A percentile compares a stretch with the other conserved stretches of the same genome.
These are phyloP conservation scores for Astragalus membranaceus DNA, from an alignment of 306 rosid genomes.

Conservation along the genomic window DNA sequence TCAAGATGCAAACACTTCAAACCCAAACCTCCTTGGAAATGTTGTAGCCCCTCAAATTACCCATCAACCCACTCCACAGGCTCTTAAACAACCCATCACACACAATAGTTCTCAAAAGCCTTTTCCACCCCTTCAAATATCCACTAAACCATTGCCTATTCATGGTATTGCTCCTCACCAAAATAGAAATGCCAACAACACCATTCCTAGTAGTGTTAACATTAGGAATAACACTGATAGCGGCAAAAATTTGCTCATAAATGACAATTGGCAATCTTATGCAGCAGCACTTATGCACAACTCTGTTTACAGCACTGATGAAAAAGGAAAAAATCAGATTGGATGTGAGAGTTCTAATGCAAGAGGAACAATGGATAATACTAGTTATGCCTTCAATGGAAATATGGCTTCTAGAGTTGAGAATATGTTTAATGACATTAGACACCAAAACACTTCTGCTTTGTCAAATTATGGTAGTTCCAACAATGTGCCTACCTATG, in stretches of 20 bases:
- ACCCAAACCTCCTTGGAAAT: background rate
- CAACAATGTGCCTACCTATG: background rate
- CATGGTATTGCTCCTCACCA: background rate
- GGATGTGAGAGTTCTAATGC: background rate
- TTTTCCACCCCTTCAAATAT: background rate
- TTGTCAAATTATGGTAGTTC: background rate
- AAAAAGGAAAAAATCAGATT: background rate
- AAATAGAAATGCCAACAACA: background rate
- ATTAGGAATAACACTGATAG: background rate
- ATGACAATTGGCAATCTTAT: background rate
- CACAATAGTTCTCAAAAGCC: background rate
- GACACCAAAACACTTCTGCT: background rate
- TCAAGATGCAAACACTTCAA: background rate
- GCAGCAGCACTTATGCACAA: slow-evolving; percentile 14
- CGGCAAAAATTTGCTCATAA: background rate
- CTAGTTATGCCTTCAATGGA: background rate
- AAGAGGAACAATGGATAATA: background rate
- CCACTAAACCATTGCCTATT: background rate
- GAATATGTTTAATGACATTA: background rate
- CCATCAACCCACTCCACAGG: background rate
- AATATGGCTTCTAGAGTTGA: background rate
- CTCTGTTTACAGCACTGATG: background rate
- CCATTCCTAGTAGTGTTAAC: background rate
- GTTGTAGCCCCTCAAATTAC: background rate
- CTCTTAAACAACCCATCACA: background rate